Evolutionary conservation across 2,329 filamentous ascomycete species (phyloP).

Genomic region (Fusarium armeniacum): DNA sequence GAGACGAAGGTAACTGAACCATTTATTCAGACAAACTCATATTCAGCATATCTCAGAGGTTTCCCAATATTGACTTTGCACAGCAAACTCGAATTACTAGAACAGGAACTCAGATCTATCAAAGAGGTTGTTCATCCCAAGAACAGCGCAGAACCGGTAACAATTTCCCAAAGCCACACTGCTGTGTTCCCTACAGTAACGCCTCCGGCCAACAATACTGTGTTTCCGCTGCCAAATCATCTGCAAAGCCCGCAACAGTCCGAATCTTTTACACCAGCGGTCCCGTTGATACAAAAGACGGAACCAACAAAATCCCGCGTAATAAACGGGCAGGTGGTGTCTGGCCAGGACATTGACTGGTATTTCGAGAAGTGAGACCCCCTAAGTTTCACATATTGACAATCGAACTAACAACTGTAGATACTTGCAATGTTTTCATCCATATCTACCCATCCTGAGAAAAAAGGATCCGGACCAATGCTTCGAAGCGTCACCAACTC

Average conservation of each 20-base stretch:
- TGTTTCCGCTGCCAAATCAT: slow-evolving; percentile 23
- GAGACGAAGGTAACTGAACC: slow-evolving; percentile 56
- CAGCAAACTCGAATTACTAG: slow-evolving; percentile 69
- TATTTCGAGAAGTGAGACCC: slow-evolving; percentile 66
- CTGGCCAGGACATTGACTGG: slow-evolving; percentile 67
- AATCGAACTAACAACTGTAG: slow-evolving; percentile 48
- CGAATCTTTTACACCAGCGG: slow-evolving; percentile 16
- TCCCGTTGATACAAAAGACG: slow-evolving; percentile 37
- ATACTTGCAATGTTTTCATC: slow-evolving; percentile 67
- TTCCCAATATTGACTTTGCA: slow-evolving; percentile 21
- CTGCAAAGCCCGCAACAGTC: slow-evolving; percentile 16
- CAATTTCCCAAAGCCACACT: slow-evolving; percentile 50
- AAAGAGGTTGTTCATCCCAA: slow-evolving; percentile 63
- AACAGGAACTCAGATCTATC: slow-evolving; percentile 68
- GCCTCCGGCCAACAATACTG: slow-evolving; percentile 22
- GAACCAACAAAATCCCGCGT: slow-evolving; percentile 58
- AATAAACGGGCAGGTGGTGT: slow-evolving; percentile 63
- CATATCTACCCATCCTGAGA: slow-evolving; percentile 66
- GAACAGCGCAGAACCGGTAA: slow-evolving; percentile 41
- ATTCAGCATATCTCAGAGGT: slow-evolving; percentile 7
- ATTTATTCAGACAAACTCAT: background rate
- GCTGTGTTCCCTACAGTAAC: slow-evolving; percentile 42
- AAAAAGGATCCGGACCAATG: slow-evolving; percentile 65
- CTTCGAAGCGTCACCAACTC: slow-evolving; percentile 62
- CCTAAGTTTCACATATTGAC: background rate